phyloP scores from a whole-genome alignment of 208 protist species.

The Jaenimonas drosophilae region DNA sequence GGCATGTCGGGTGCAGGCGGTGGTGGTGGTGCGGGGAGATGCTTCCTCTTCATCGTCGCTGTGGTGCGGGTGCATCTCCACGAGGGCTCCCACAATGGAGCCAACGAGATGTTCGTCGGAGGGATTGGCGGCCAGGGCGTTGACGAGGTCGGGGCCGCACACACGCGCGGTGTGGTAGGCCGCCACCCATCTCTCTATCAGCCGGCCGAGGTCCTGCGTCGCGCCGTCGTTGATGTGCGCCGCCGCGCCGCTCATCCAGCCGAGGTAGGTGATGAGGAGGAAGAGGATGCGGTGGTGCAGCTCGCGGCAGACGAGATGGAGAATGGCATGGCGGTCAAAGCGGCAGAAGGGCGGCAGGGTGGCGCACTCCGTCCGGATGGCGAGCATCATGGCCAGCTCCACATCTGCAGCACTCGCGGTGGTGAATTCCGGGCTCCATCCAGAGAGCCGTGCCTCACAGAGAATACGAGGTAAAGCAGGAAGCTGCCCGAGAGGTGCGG shows the following conservation, averaged over 20 bases:
- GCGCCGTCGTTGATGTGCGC: constrained; percentile 12
- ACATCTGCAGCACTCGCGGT: background rate
- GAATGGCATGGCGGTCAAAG: constrained; percentile 56
- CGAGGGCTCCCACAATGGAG: constrained; percentile 26
- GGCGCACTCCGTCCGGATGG: background rate
- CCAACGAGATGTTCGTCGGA: too few species aligned
- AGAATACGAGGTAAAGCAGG: constrained; percentile 26
- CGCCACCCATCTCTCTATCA: constrained; percentile 42
- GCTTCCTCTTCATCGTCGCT: background rate
- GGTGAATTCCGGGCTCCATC: constrained; percentile 10
- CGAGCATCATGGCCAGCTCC: background rate
- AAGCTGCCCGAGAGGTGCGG: constrained; percentile 3
- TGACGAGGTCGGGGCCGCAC: constrained; percentile 40
- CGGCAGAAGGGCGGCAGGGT: constrained; percentile 28
- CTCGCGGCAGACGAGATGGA: constrained; percentile 32
- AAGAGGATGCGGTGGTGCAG: constrained; percentile 50
- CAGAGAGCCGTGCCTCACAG: constrained; percentile 44
- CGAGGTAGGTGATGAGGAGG: constrained; percentile 40
- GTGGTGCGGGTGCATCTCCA: constrained; percentile 11
- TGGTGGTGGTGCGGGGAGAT: background rate
- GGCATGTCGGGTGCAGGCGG: background rate
- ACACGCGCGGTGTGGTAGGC: constrained; percentile 53
- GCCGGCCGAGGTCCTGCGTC: constrained; percentile 12
- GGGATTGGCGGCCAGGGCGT: too few species aligned
- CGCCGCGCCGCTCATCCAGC: constrained; percentile 22